Conservation (phyloP, 805 yeast species). For the Lachancea cidri region DNA sequence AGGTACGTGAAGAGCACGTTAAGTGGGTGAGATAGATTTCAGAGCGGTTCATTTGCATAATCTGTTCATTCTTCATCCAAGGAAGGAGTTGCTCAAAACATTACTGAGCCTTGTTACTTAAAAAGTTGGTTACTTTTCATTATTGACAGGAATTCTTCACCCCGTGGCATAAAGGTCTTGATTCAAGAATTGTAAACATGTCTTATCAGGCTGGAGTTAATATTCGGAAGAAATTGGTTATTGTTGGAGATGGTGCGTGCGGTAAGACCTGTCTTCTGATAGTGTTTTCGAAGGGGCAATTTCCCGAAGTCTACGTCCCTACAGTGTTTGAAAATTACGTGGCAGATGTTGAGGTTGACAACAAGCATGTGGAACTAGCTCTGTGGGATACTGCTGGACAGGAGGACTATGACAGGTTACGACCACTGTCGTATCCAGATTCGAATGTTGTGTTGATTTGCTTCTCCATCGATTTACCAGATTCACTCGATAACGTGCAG, state of each 20-base stretch:
- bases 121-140: background rate
- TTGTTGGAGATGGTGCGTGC: slow-evolving; percentile 97
- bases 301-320: slow-evolving; percentile 93
- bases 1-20: background rate
- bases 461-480: slow-evolving; percentile 87
- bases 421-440: slow-evolving; percentile 90
- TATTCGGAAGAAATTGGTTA: slow-evolving; percentile 72
- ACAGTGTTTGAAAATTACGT: slow-evolving; percentile 97
- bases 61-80: too few species aligned
- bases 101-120: too few species aligned
- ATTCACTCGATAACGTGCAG: slow-evolving; percentile 87
- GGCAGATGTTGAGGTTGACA: slow-evolving; percentile 90
- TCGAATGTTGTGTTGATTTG: slow-evolving; percentile 88
- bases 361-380: slow-evolving; percentile 88
- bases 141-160: background rate
- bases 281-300: slow-evolving; percentile 79
- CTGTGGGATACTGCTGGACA: slow-evolving; percentile 99
- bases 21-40: background rate
- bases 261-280: slow-evolving; percentile 92
- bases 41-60: too few species aligned
- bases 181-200: background rate
- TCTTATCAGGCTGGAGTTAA: slow-evolving; percentile 4
- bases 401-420: slow-evolving; percentile 92
- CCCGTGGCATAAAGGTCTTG: background rate
- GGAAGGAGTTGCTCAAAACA: too few species aligned